Evolutionary conservation across 2,329 filamentous ascomycete species (phyloP).

Genomic region (Talaromyces marneffei): DNA sequence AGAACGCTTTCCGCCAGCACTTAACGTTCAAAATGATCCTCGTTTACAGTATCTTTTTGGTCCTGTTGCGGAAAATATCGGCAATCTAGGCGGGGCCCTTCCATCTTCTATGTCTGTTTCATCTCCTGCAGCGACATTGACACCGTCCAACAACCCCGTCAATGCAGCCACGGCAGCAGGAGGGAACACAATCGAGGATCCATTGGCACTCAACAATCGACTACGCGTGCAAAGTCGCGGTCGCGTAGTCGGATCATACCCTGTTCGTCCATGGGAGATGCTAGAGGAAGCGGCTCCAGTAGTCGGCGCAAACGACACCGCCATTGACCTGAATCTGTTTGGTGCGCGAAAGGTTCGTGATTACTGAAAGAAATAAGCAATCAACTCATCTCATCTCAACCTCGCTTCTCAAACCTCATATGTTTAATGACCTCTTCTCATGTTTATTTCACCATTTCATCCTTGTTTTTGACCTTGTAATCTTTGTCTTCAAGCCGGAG

Average conservation of each 20-base stretch:
- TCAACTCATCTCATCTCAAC: not conserved
- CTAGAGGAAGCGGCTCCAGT: conserved; percentile 42
- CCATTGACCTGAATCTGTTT: conserved; percentile 39
- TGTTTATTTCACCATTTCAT: not conserved
- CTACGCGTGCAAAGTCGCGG: conserved; percentile 36
- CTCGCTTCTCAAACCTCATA: not conserved
- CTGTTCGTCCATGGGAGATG: conserved; percentile 40
- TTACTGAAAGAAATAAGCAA: conserved; percentile 10
- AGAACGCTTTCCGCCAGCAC: conserved; percentile 37
- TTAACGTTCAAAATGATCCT: conserved; percentile 34
- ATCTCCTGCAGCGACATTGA: conserved; percentile 26
- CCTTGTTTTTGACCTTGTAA: not conserved
- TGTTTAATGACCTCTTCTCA: not conserved
- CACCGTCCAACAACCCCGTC: conserved; percentile 22
- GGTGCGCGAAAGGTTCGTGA: conserved; percentile 33
- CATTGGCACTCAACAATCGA: conserved; percentile 25
- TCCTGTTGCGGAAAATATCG: conserved; percentile 25
- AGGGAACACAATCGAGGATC: conserved; percentile 20
- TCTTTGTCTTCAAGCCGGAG: not conserved
- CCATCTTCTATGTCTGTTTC: conserved; percentile 23
- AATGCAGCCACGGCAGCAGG: conserved; percentile 17
- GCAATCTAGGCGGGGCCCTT: conserved; percentile 9
- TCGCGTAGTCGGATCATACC: conserved; percentile 30
- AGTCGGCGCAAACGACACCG: conserved; percentile 41
- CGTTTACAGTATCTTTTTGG: conserved; percentile 40